Conservation (phyloP, 2,329 filamentous ascomycete species). For the Pestalotiopsis sp. region DNA sequence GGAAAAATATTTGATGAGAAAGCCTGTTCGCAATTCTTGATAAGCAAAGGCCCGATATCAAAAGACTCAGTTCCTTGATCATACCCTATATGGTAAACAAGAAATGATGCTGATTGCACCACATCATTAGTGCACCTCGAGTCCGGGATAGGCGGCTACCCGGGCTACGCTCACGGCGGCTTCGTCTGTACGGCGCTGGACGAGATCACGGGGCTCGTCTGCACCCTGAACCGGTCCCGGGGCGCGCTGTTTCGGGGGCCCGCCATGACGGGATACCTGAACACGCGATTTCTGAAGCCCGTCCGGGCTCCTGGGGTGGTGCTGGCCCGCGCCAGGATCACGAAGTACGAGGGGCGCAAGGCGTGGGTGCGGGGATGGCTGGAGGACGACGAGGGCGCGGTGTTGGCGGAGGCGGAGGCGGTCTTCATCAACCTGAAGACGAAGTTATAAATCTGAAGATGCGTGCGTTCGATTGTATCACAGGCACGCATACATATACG, state of each 20-base stretch:
- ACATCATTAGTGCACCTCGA: constrained; percentile 32
- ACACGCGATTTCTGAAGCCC: constrained; percentile 1
- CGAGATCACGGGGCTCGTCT: constrained; percentile 45
- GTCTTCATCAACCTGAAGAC: constrained; percentile 3
- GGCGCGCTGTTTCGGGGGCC: constrained; percentile 33
- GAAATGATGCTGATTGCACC: too few species aligned
- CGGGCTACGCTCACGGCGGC: constrained; percentile 48
- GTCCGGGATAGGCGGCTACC: constrained; percentile 48
- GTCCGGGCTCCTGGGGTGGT: constrained; percentile 4
- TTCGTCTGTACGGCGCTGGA: constrained; percentile 50
- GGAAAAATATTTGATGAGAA: too few species aligned
- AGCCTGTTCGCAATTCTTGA: too few species aligned
- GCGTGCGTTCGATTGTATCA: background rate
- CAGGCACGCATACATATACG: too few species aligned
- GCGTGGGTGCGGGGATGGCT: constrained; percentile 1
- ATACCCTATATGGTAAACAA: too few species aligned
- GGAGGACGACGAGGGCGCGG: background rate
- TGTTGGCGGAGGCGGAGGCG: constrained; percentile 6
- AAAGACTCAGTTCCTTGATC: too few species aligned
- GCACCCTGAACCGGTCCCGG: constrained; percentile 20
- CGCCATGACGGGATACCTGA: constrained; percentile 6
- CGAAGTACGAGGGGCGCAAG: constrained; percentile 7
- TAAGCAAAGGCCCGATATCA: too few species aligned
- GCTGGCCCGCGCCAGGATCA: background rate
- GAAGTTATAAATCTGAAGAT: background rate